Conservation (phyloP, 1,139 yeast species). For the Candida neerlandica region DNA sequence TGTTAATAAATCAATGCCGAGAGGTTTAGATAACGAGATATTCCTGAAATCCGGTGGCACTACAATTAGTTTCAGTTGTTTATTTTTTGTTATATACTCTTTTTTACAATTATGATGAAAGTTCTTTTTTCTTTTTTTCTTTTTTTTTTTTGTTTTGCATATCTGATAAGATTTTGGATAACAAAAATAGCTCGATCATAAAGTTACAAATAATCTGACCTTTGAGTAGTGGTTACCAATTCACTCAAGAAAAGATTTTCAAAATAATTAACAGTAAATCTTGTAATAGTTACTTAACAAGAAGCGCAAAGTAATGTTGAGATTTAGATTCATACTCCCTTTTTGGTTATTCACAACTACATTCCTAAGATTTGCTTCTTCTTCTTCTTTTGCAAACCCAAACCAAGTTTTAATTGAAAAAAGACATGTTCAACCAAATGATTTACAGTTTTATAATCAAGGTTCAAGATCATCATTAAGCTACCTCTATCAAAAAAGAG, state of each 20-base stretch:
- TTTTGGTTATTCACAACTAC: background rate
- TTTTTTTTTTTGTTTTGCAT: background rate
- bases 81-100: constrained; percentile 2
- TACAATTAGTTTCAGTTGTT: background rate
- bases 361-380: background rate
- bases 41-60: background rate
- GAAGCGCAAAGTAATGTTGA: background rate
- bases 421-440: constrained; percentile 6
- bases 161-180: background rate
- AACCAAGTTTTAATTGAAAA: background rate
- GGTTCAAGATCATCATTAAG: constrained; percentile 6
- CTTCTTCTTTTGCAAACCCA: background rate
- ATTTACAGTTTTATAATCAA: constrained; percentile 5
- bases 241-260: background rate
- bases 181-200: background rate
- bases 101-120: constrained; percentile 2
- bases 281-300: too few species aligned
- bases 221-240: background rate
- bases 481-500: constrained; percentile 3
- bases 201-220: too few species aligned
- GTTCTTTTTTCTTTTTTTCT: background rate
- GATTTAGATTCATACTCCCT: background rate
- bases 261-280: background rate
- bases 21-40: background rate
- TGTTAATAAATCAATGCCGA: background rate